Evolutionary conservation across 73 alveolate species (phyloP).

Genomic region (Diophrys sp.): DNA sequence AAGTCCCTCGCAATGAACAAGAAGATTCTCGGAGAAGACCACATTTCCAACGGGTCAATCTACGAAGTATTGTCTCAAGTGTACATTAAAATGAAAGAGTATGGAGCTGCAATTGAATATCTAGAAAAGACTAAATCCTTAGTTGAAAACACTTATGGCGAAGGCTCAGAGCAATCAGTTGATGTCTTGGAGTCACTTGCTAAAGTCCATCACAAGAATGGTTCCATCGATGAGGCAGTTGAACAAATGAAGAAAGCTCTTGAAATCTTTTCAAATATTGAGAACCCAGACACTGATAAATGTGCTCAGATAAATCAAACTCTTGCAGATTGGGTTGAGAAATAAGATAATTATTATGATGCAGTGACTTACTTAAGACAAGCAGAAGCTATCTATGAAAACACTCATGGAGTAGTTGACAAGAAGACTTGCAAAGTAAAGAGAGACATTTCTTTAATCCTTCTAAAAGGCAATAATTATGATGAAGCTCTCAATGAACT

Average conservation of each 20-base stretch:
- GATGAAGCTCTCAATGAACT: slow-evolving; percentile 84
- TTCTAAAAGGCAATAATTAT: slow-evolving; percentile 56
- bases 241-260: slow-evolving; percentile 57
- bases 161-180: slow-evolving; percentile 51
- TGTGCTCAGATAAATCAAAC: slow-evolving; percentile 62
- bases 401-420: slow-evolving; percentile 66
- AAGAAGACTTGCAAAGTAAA: slow-evolving; percentile 84
- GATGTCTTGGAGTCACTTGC: slow-evolving; percentile 70
- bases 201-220: slow-evolving; percentile 57
- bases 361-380: slow-evolving; percentile 58
- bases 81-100: slow-evolving; percentile 65
- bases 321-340: slow-evolving; percentile 63
- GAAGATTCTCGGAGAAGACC: slow-evolving; percentile 63
- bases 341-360: slow-evolving; percentile 54
- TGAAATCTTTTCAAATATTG: slow-evolving; percentile 52
- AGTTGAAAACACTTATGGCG: slow-evolving; percentile 63
- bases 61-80: slow-evolving; percentile 44
- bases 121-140: slow-evolving; percentile 68
- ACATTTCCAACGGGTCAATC: slow-evolving; percentile 40
- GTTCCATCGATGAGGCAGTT: slow-evolving; percentile 68
- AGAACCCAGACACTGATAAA: slow-evolving; percentile 52
- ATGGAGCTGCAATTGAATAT: slow-evolving; percentile 61
- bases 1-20: slow-evolving; percentile 81
- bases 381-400: slow-evolving; percentile 54
- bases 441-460: slow-evolving; percentile 72